phyloP scores from a whole-genome alignment of 495 filamentous ascomycete genomes.

The Penicillium flavigenum region DNA sequence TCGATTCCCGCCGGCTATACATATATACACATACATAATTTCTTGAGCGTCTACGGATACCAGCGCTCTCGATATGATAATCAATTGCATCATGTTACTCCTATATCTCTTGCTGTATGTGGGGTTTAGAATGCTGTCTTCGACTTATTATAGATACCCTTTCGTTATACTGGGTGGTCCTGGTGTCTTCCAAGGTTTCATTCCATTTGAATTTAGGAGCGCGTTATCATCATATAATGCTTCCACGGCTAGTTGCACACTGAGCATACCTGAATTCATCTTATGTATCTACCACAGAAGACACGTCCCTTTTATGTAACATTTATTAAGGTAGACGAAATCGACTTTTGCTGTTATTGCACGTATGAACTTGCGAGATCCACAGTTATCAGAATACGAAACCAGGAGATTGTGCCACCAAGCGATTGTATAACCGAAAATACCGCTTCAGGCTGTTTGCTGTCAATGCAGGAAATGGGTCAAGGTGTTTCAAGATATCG shows the following conservation, averaged over 20 bases:
- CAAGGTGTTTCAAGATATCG: neutral
- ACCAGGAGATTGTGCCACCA: too few species aligned
- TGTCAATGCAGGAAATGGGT: too few species aligned
- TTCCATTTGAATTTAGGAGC: constrained; percentile 2
- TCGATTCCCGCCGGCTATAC: constrained; percentile 7
- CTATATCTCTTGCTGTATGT: neutral
- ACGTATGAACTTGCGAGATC: too few species aligned
- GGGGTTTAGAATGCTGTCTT: neutral
- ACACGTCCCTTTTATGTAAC: neutral
- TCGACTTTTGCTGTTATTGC: neutral
- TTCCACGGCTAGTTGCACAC: constrained; percentile 23
- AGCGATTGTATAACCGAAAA: neutral
- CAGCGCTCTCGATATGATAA: constrained; percentile 9
- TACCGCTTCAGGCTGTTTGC: neutral
- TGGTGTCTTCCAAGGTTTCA: neutral
- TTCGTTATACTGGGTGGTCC: constrained; percentile 9
- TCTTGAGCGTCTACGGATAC: constrained; percentile 1
- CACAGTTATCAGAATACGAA: too few species aligned
- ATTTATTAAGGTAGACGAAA: neutral
- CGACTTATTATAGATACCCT: neutral
- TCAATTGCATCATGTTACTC: constrained; percentile 13
- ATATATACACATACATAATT: constrained; percentile 10
- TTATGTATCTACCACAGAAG: constrained; percentile 2
- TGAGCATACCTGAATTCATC: constrained; percentile 14
- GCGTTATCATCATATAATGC: constrained; percentile 10